Conservation (phyloP, 148 eudicot species). For the Persicaria maculosa region DNA sequence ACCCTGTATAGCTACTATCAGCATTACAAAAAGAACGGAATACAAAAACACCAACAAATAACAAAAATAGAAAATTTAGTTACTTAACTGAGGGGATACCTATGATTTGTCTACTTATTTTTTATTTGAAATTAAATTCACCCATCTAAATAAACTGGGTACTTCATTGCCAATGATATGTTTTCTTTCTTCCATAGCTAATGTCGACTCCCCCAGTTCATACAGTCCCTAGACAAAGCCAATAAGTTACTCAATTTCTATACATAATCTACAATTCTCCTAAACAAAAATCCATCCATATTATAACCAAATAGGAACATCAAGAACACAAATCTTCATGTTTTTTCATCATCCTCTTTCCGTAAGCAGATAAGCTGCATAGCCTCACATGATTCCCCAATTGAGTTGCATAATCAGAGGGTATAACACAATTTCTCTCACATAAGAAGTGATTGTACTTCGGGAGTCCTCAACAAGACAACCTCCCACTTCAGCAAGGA, state of each 20-base stretch:
- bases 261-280: not conserved
- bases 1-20: not conserved
- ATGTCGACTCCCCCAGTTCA: too few relatives aligned
- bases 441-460: not conserved
- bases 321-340: not conserved
- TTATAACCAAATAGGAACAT: not conserved
- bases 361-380: not conserved
- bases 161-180: not conserved
- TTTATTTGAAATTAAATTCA: too few relatives aligned
- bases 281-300: not conserved
- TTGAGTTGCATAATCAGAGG: not conserved
- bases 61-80: not conserved
- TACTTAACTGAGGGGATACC: not conserved
- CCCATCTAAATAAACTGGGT: not conserved
- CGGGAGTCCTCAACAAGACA: not conserved
- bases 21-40: not conserved
- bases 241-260: not conserved
- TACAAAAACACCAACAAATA: not conserved
- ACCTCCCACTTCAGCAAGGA: not conserved
- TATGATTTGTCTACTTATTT: not conserved
- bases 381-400: not conserved
- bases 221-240: too few relatives aligned
- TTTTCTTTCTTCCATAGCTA: not conserved
- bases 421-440: not conserved
- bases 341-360: not conserved